Evolutionary conservation across 495 filamentous ascomycete species (phyloP).

Genomic region (Neurospora sp.): DNA sequence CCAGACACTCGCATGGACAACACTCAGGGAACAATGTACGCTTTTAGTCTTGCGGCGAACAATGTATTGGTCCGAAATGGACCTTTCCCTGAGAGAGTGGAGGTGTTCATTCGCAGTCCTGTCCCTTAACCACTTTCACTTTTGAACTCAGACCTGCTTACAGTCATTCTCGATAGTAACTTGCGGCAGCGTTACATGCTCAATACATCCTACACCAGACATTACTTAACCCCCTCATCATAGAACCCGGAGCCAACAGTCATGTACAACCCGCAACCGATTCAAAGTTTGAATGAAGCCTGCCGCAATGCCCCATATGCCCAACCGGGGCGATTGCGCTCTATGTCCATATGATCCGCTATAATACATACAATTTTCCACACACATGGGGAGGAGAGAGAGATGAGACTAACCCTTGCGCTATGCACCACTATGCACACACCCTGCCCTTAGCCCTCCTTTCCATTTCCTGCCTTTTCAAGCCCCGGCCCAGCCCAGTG

Average conservation of each 20-base stretch:
- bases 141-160: not conserved
- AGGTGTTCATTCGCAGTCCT: not conserved
- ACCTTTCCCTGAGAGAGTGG: not conserved
- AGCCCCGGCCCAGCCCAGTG: not conserved
- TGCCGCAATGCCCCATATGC: slow-evolving; percentile 1
- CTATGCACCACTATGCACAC: slow-evolving; percentile 15
- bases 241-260: not conserved
- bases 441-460: not conserved
- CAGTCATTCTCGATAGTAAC: not conserved
- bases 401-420: slow-evolving; percentile 10
- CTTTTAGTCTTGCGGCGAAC: too few species aligned
- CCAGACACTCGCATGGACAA: too few species aligned
- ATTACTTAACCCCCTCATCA: not conserved
- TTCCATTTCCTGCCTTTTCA: not conserved
- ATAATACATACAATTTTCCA: slow-evolving; percentile 22
- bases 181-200: not conserved
- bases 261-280: not conserved
- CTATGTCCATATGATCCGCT: slow-evolving; percentile 20
- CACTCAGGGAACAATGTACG: too few species aligned
- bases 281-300: not conserved
- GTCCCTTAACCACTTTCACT: not conserved
- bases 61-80: not conserved
- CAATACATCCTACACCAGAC: not conserved
- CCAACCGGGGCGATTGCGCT: slow-evolving; percentile 11
- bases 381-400: slow-evolving; percentile 23